Evolutionary conservation across 106 monocot species (phyloP).

Genomic region (Amphibolis antarctica): DNA sequence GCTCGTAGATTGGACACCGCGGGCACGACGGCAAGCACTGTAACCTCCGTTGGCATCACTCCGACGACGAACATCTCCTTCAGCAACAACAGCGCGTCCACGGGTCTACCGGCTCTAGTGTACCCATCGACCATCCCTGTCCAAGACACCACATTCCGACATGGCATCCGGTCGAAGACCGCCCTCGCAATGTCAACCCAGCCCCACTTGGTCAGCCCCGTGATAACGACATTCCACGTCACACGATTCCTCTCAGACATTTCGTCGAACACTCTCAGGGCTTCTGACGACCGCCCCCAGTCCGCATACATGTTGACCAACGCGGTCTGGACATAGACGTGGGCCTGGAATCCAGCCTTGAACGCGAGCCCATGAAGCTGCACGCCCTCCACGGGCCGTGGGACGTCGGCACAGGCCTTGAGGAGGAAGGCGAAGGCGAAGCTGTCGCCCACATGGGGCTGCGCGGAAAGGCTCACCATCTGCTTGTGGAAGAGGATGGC

Average conservation of each 20-base stretch:
- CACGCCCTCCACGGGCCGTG: not conserved
- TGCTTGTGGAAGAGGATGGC: constrained; percentile 45
- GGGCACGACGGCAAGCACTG: constrained; percentile 49
- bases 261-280: constrained; percentile 39
- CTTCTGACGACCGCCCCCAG: constrained; percentile 28
- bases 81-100: constrained; percentile 37
- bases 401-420: constrained; percentile 50
- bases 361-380: constrained; percentile 38
- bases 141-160: constrained; percentile 54
- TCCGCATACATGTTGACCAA: constrained; percentile 37
- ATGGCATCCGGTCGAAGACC: constrained; percentile 44
- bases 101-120: constrained; percentile 14
- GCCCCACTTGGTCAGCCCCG: constrained; percentile 41
- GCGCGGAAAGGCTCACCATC: not conserved
- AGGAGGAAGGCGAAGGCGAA: constrained; percentile 57
- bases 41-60: constrained; percentile 43
- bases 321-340: constrained; percentile 54
- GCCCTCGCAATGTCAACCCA: constrained; percentile 23
- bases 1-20: constrained; percentile 33
- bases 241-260: constrained; percentile 51
- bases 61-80: constrained; percentile 31
- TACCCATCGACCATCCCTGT: constrained; percentile 69
- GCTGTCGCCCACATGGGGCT: constrained; percentile 15
- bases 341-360: constrained; percentile 30
- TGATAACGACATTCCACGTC: constrained; percentile 57